Conservation (phyloP, 2,329 filamentous ascomycete species). For the Aaosphaeria arxii region DNA sequence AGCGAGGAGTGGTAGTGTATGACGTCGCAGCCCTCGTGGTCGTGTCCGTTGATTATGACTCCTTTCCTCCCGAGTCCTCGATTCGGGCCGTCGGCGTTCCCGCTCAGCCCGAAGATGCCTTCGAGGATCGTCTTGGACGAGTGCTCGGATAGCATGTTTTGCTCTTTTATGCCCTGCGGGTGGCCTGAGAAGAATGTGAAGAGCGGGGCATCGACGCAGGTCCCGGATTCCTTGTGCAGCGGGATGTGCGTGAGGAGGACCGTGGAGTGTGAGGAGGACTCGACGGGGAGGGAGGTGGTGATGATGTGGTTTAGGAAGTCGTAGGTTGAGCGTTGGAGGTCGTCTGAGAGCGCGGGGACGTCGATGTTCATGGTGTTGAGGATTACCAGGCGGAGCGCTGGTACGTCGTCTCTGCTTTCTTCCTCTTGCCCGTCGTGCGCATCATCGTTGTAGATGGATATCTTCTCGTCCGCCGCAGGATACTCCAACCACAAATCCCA, state of each 20-base stretch:
- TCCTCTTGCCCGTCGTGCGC: not conserved
- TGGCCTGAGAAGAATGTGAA: conserved; percentile 69
- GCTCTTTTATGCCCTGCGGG: conserved; percentile 73
- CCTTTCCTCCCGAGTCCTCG: conserved; percentile 68
- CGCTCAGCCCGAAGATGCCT: conserved; percentile 76
- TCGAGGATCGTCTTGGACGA: conserved; percentile 71
- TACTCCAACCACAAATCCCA: conserved; percentile 75
- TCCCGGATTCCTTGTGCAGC: conserved; percentile 74
- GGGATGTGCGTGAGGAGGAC: conserved; percentile 90
- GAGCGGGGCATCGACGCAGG: conserved; percentile 81
- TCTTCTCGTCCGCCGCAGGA: conserved; percentile 6
- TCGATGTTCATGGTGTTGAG: conserved; percentile 95
- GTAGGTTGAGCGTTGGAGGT: conserved; percentile 75
- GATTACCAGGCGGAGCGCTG: conserved; percentile 77
- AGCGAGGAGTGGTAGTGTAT: conserved; percentile 63
- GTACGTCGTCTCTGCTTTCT: not conserved
- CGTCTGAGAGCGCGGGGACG: conserved; percentile 65
- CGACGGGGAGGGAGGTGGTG: conserved; percentile 58
- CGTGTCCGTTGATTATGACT: conserved; percentile 86
- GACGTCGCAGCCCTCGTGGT: conserved; percentile 91
- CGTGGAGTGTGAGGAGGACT: conserved; percentile 66
- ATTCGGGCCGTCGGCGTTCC: conserved; percentile 56
- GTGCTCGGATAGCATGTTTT: conserved; percentile 79
- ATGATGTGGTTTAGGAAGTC: conserved; percentile 71
- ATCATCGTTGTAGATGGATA: not conserved